A percentile compares a stretch with the other conserved stretches of the same genome.
Conservation (phyloP, 2,329 filamentous ascomycete genomes). For the Fusarium succisae region DNA sequence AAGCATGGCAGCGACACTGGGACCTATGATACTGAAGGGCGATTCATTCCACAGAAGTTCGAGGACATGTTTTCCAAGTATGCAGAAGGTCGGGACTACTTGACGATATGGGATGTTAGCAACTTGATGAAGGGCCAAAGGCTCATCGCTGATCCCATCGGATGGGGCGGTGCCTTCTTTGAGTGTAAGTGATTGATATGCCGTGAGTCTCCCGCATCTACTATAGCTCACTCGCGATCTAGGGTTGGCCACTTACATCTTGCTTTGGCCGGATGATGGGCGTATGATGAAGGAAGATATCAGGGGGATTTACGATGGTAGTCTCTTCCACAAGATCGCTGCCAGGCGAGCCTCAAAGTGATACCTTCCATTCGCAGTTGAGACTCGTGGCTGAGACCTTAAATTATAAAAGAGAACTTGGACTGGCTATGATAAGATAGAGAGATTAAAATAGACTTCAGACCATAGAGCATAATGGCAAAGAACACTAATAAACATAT, state of each 20-base stretch:
- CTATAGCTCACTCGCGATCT: accelerated
- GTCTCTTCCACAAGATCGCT: background rate
- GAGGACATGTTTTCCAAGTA: background rate
- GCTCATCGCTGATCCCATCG: background rate
- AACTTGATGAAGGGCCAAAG: background rate
- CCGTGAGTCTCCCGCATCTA: accelerated
- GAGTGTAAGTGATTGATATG: background rate
- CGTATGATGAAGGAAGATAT: background rate
- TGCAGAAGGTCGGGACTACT: background rate
- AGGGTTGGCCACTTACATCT: background rate
- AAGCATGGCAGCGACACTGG: background rate
- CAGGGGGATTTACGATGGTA: background rate
- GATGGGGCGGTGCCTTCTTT: background rate
- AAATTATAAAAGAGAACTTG: too few species aligned
- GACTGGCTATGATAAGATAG: too few species aligned
- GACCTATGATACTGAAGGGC: accelerated
- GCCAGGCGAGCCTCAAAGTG: background rate
- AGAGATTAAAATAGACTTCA: too few species aligned
- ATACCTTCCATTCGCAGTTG: too few species aligned
- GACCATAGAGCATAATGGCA: too few species aligned
- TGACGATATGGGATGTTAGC: background rate
- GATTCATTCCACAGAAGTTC: background rate
- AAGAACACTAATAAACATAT: too few species aligned
- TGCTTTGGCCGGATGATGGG: background rate
- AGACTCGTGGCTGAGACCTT: too few species aligned